Conservation (phyloP, 805 yeast genomes). For the Ogataea degrootiae region DNA sequence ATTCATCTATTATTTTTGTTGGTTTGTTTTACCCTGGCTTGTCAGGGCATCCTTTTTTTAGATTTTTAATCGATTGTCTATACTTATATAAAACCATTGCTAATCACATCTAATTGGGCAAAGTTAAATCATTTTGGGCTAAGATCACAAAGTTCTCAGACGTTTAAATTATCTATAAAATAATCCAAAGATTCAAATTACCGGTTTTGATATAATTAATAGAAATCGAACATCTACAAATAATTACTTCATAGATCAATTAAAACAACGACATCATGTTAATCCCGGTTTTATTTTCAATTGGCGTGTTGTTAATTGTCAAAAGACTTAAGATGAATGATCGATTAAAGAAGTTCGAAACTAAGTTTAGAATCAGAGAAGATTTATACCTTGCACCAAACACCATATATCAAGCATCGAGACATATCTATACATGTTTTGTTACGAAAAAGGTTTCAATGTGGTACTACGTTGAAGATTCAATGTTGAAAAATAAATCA, state of each 20-base stretch:
- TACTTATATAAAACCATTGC: no score
- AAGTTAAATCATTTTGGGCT: no score
- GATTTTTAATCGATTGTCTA: no score
- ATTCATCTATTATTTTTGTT: no score
- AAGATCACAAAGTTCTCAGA: no score
- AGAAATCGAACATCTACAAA: no score
- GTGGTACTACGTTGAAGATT: constrained; percentile 66
- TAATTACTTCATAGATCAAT: neutral
- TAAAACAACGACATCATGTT: neutral
- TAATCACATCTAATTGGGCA: no score
- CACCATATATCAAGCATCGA: constrained; percentile 35
- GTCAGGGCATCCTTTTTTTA: no score
- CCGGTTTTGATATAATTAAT: no score
- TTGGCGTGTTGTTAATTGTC: neutral
- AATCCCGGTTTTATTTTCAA: neutral
- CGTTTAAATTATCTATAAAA: no score
- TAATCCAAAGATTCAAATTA: no score
- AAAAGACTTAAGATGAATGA: neutral
- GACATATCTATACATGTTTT: constrained; percentile 34
- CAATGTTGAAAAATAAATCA: constrained; percentile 46
- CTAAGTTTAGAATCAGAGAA: constrained; percentile 41
- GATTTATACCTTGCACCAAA: constrained; percentile 50
- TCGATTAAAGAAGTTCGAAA: constrained; percentile 27
- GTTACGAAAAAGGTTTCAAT: constrained; percentile 45
- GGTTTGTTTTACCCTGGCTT: no score